phyloP scores from a whole-genome alignment of 768 basidiomycete species.

The Coprinopsis cinerea region DNA sequence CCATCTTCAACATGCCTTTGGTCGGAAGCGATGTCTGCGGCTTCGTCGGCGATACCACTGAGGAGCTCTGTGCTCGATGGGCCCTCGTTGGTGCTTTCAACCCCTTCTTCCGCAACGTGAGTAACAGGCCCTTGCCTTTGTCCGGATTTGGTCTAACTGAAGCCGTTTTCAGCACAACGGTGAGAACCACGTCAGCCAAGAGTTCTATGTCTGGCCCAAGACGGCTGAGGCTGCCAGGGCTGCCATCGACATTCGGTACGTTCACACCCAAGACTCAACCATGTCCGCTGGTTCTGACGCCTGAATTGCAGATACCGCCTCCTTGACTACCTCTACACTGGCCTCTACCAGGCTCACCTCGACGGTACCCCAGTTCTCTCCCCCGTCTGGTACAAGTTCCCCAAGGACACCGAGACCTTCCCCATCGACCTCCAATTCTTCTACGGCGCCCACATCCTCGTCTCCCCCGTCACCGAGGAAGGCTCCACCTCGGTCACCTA shows the following conservation, averaged over 20 bases:
- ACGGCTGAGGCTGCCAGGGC: constrained; percentile 55
- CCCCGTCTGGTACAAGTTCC: constrained; percentile 64
- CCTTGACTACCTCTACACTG: constrained; percentile 67
- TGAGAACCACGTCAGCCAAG: constrained; percentile 50
- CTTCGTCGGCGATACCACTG: constrained; percentile 57
- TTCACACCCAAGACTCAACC: no score
- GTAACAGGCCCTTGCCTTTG: constrained; percentile 16
- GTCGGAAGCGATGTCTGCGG: constrained; percentile 73
- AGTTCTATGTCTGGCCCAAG: constrained; percentile 60
- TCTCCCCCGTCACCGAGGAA: constrained; percentile 62
- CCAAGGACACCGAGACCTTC: constrained; percentile 53
- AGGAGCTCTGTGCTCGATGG: constrained; percentile 70
- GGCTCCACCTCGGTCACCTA: constrained; percentile 51
- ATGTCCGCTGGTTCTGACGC: background rate
- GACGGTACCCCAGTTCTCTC: constrained; percentile 64
- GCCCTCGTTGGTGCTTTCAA: constrained; percentile 72
- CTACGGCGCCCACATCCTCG: constrained; percentile 60
- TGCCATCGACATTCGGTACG: constrained; percentile 56
- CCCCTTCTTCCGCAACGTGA: constrained; percentile 74
- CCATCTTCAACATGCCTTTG: constrained; percentile 67
- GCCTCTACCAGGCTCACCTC: constrained; percentile 51
- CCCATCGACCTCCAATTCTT: constrained; percentile 64
- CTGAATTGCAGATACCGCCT: constrained; percentile 48
- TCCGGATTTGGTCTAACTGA: background rate
- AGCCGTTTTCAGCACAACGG: constrained; percentile 40